phyloP scores from a whole-genome alignment of 1,284 basidiomycete genomes.

The Butyriboletus appendiculatus region DNA sequence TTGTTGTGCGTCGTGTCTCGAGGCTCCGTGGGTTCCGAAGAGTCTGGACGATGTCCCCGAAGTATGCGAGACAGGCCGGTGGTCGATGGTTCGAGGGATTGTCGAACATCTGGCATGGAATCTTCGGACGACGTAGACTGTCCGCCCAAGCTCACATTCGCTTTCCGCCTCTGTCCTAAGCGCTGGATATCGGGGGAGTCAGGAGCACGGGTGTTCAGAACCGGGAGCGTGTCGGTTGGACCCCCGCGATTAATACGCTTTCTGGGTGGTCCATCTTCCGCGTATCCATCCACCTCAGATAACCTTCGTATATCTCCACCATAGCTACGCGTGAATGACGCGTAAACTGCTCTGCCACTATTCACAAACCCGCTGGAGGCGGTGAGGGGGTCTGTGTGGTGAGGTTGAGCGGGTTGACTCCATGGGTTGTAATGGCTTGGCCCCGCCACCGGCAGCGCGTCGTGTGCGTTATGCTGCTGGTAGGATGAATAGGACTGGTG shows the following conservation, averaged over 20 bases:
- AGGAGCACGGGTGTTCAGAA: constrained; percentile 31
- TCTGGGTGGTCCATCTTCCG: constrained; percentile 62
- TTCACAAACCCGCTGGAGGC: constrained; percentile 60
- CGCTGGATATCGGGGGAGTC: constrained; percentile 58
- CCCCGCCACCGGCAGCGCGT: constrained; percentile 45
- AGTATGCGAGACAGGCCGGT: constrained; percentile 49
- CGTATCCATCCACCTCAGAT: constrained; percentile 39
- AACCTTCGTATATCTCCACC: constrained; percentile 36
- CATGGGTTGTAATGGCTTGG: constrained; percentile 40
- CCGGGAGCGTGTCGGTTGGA: constrained; percentile 34
- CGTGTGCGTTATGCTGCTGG: constrained; percentile 36
- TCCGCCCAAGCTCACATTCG: constrained; percentile 38
- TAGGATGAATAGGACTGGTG: constrained; percentile 41
- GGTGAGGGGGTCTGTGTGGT: constrained; percentile 54
- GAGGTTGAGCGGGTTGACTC: constrained; percentile 37
- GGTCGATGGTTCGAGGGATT: constrained; percentile 43
- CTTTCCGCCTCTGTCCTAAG: constrained; percentile 50
- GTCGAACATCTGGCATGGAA: constrained; percentile 50
- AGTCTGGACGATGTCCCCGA: constrained; percentile 44
- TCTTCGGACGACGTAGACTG: constrained; percentile 64
- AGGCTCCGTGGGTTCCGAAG: constrained; percentile 30
- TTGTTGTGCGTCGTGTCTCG: constrained; percentile 28
- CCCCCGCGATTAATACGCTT: constrained; percentile 65
- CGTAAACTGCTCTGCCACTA: constrained; percentile 43
- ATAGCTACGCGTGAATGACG: constrained; percentile 50